Base-by-base conservation (phyloP, 2,329 filamentous ascomycete species). In the Fusarium falciforme region DNA sequence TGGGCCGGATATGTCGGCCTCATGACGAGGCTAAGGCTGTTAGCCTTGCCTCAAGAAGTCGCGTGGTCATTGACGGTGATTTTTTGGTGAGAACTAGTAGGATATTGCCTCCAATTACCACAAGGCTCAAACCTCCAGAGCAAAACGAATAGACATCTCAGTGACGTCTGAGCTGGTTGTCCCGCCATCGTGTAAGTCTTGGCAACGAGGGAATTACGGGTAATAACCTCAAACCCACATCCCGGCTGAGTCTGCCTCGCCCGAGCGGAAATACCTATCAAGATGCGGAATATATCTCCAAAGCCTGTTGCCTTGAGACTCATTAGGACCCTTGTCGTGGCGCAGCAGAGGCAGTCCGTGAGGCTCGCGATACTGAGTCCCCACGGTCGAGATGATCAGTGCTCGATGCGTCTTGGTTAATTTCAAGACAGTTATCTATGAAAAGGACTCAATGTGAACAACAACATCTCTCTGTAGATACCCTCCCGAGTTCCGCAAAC, bases 241-340 rank as follows among this genome's bases (percentile, higher is more conserved):
- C 25, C 27, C 27, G 33, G 33, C 36, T 31, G 31, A 66, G 54
- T 73, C 62, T 67, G 63, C 66, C 66, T 61, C 17, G 4, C 2
- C 10, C 27, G 17, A 2, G 66, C 69, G 69, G 72, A 73, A 74
- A 65, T 66, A 33, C 11, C 9, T 20, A 7, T 14, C 35, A 31
- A 22, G 31, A 12, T 40, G 72, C 72, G 72, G 72, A 73, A 75
- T 70, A n/a, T 22, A 47, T 29, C 42, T 52, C 54, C 42, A 44
- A 67, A 70, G 61, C 64, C 68, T 74, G 62, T 72, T 74, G 62
- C 66, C 72, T 70, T 63, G 36, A 49, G 59, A 33, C 36, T 49
- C 5, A 40, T 42, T 71, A 55, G 42, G 62, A 61, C 27, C 61
- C 40, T 61, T 58, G 42, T 54, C 61, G 72, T 54, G 68, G 72